A percentile compares a stretch with the other conserved stretches of the same genome.
Evolutionary conservation across 495 filamentous ascomycete species (phyloP).

Genomic region (Letharia columbiana): DNA sequence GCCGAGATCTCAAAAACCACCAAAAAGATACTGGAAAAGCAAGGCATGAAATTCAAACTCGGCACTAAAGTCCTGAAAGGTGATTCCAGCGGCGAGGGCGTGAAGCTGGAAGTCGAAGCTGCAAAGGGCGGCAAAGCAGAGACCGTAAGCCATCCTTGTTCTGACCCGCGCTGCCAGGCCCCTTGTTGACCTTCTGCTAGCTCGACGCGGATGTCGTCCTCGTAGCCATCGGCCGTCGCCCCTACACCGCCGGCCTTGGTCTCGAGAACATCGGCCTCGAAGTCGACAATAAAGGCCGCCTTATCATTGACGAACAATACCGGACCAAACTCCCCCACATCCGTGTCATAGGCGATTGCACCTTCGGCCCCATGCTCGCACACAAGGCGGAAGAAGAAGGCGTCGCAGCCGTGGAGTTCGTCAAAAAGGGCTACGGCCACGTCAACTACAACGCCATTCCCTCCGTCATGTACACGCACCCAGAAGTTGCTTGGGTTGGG

Average conservation of each 20-base stretch:
- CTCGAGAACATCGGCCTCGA: constrained; percentile 93
- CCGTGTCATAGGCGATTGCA: constrained; percentile 91
- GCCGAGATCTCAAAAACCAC: constrained; percentile 82
- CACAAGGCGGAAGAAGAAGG: constrained; percentile 99
- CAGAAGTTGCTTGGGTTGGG: constrained; percentile 97
- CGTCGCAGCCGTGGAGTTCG: constrained; percentile 89
- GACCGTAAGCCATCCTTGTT: constrained; percentile 46
- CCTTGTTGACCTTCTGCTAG: constrained; percentile 34
- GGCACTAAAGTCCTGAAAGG: constrained; percentile 88
- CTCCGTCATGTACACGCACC: constrained; percentile 98
- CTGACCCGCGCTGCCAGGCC: constrained; percentile 19
- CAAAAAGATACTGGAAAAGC: constrained; percentile 90
- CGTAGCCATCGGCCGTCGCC: constrained; percentile 90
- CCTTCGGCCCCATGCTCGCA: constrained; percentile 97
- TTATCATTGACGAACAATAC: constrained; percentile 97
- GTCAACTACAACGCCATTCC: constrained; percentile 99
- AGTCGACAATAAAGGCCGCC: constrained; percentile 83
- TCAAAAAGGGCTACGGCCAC: constrained; percentile 93
- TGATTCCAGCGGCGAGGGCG: constrained; percentile 63
- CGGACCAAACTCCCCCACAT: constrained; percentile 96
- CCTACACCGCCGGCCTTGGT: constrained; percentile 84
- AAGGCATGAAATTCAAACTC: constrained; percentile 98
- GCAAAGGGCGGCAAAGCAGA: constrained; percentile 95
- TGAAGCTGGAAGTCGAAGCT: constrained; percentile 79
- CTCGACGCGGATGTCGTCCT: constrained; percentile 94